These are phyloP conservation scores for Pigoraptor vietnamica DNA, from an alignment of 78 protist species.

Conservation along the genomic window DNA sequence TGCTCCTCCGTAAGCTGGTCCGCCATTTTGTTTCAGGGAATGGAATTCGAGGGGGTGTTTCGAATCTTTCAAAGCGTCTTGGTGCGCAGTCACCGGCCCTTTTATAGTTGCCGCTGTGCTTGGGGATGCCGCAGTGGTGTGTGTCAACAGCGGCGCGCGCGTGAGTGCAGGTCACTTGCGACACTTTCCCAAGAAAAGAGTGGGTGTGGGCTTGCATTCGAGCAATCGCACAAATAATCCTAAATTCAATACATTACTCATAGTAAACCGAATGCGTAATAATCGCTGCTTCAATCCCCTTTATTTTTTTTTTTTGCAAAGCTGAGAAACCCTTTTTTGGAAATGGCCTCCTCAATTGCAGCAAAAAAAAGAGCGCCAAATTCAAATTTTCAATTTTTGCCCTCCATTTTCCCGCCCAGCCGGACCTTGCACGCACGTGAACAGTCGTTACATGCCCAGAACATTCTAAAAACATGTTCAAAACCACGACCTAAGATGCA, in stretches of 20 bases:
- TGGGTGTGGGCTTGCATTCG: neutral
- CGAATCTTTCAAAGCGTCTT: too few species aligned
- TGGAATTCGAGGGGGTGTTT: neutral
- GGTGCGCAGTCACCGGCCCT: too few species aligned
- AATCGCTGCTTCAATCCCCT: too few species aligned
- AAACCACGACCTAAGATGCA: neutral
- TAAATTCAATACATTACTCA: too few species aligned
- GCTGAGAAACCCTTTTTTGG: neutral
- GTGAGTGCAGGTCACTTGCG: neutral
- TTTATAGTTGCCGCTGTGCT: neutral
- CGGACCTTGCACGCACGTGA: neutral
- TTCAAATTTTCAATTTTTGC: neutral
- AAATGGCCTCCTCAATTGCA: neutral
- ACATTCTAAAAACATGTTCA: neutral
- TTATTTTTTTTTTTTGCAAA: too few species aligned
- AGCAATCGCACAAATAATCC: neutral
- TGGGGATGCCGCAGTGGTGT: neutral
- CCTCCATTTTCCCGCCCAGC: neutral
- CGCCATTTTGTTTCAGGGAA: slow-evolving; percentile 31
- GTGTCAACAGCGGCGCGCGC: neutral
- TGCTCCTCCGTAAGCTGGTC: slow-evolving; percentile 91
- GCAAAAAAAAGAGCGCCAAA: neutral
- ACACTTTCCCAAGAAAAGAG: neutral
- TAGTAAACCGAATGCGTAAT: too few species aligned
- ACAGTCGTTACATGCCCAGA: neutral